These are phyloP conservation scores for Aspergillus sp. DNA, from an alignment of 2,329 filamentous ascomycete species.

Conservation along the genomic window DNA sequence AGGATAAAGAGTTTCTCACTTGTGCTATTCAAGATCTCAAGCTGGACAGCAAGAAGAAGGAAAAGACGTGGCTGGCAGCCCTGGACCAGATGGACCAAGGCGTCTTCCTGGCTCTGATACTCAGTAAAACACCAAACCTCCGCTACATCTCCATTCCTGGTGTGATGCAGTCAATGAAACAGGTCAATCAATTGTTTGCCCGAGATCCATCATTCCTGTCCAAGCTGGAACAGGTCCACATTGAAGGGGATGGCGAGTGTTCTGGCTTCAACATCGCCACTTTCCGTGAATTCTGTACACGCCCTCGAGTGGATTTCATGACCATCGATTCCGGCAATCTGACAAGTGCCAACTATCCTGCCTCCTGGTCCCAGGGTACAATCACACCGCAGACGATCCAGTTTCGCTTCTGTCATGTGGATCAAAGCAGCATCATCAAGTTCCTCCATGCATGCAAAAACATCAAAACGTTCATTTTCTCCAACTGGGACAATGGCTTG, in stretches of 20 bases:
- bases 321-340: conserved; percentile 13
- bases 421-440: conserved; percentile 5
- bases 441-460: conserved; percentile 10
- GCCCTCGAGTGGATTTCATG: conserved; percentile 3
- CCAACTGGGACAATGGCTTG: conserved; percentile 5
- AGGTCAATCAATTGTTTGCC: conserved; percentile 5
- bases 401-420: conserved; percentile 9
- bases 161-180: conserved; percentile 2
- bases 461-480: conserved; percentile 8
- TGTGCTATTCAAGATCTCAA: conserved; percentile 5
- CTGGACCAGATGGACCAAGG: conserved; percentile 7
- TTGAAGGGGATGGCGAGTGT: conserved; percentile 2
- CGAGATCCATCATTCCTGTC: conserved; percentile 9
- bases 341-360: conserved; percentile 2
- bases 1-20: conserved; percentile 6
- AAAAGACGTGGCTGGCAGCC: conserved; percentile 11
- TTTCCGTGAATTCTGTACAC: conserved; percentile 8
- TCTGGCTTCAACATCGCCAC: conserved; percentile 5
- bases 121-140: conserved; percentile 16
- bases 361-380: conserved; percentile 5
- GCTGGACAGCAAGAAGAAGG: conserved; percentile 4
- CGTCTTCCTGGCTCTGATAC: conserved; percentile 11
- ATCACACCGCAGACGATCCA: conserved; percentile 2
- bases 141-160: conserved; percentile 9
- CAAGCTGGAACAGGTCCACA: conserved; percentile 8